Percentiles rank a stretch among this genome's conserved stretches.
Evolutionary conservation across 1,284 basidiomycete genomes (phyloP).

Genomic region (Tylopilus sp.): DNA sequence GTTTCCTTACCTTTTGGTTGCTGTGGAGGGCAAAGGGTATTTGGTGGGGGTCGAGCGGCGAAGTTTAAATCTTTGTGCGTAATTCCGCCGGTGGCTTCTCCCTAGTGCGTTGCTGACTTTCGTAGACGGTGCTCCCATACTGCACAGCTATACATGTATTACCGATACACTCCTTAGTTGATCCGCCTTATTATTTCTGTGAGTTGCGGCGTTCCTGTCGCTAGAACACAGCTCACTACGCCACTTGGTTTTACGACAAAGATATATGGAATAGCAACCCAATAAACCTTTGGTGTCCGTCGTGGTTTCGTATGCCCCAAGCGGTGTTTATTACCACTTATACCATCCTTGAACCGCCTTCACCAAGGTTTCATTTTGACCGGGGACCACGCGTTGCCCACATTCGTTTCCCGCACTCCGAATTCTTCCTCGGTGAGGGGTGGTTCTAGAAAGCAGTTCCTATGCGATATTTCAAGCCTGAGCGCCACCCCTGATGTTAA

Average conservation of each 20-base stretch:
- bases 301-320: background rate
- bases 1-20: constrained; percentile 45
- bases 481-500: too few relatives aligned
- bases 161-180: constrained; percentile 2
- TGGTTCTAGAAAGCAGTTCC: too few relatives aligned
- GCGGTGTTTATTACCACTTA: background rate
- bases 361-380: too few relatives aligned
- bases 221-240: background rate
- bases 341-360: background rate
- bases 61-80: constrained; percentile 20
- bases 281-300: background rate
- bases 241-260: background rate
- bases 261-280: background rate
- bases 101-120: background rate
- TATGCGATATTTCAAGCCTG: too few relatives aligned
- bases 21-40: constrained; percentile 36
- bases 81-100: background rate
- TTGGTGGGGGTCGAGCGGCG: constrained; percentile 28
- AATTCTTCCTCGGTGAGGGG: too few relatives aligned
- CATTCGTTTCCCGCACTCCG: background rate
- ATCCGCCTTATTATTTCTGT: background rate
- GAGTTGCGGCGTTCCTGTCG: background rate
- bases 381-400: background rate
- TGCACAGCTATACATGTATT: constrained; percentile 8
- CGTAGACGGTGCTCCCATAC: background rate